These are phyloP conservation scores for Lathyrus oleraceus DNA, from an alignment of 306 rosid genomes.

Conservation along the genomic window DNA sequence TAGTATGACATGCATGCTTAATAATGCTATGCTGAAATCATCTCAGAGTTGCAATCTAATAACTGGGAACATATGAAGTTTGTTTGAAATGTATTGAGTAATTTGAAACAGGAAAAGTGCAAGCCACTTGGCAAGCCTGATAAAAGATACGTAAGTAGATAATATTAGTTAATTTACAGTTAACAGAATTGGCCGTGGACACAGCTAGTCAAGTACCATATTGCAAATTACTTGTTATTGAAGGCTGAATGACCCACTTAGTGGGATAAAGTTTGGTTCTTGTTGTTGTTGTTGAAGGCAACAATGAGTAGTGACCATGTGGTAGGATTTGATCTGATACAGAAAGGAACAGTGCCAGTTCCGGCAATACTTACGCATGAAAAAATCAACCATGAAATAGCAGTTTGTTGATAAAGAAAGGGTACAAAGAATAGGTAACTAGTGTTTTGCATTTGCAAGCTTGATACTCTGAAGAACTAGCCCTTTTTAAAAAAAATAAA, in stretches of 20 bases:
- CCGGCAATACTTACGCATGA: no score
- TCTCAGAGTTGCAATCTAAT: not conserved
- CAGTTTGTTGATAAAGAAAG: not conserved
- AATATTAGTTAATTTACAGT: not conserved
- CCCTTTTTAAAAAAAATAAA: not conserved
- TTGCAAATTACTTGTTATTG: constrained; percentile 5
- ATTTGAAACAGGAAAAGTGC: constrained; percentile 11
- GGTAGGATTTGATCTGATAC: no score
- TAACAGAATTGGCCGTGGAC: no score
- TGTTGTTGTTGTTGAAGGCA: not conserved
- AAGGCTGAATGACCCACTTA: no score
- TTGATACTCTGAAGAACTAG: not conserved
- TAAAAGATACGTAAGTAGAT: not conserved
- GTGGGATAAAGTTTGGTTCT: no score
- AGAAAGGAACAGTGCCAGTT: no score
- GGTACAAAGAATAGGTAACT: not conserved
- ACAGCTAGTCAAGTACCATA: not conserved
- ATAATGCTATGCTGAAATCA: constrained; percentile 5
- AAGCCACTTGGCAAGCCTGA: constrained; percentile 20
- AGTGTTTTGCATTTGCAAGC: not conserved
- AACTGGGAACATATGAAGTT: not conserved
- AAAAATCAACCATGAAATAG: not conserved
- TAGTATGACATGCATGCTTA: constrained; percentile 24
- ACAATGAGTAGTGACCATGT: not conserved
- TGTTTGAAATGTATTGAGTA: not conserved